Percentiles rank a stretch among this genome's conserved stretches.
Conservation (phyloP, 169 alveolate species). For the Plasmodium sp. region DNA sequence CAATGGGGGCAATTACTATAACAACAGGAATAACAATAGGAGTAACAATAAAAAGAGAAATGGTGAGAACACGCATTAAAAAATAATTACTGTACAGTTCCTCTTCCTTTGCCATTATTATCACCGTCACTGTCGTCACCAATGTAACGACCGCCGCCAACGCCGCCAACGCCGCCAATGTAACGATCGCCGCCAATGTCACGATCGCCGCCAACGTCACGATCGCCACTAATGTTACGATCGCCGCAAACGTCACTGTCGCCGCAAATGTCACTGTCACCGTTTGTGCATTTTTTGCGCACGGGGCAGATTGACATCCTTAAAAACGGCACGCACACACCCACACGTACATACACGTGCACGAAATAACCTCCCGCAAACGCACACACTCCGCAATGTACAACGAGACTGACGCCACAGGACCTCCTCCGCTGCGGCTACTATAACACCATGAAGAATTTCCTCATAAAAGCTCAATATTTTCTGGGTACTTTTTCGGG, state of each 20-base stretch:
- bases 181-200: neutral
- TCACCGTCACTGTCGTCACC: neutral
- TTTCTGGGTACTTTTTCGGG: constrained; percentile 44
- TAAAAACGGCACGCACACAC: neutral
- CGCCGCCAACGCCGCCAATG: too few species aligned
- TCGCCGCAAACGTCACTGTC: neutral
- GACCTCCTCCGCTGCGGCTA: neutral
- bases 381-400: neutral
- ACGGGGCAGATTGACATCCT: neutral
- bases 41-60: neutral
- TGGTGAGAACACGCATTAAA: neutral
- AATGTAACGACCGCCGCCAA: neutral
- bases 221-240: too few species aligned
- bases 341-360: neutral
- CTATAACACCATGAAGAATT: neutral
- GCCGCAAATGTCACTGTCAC: neutral
- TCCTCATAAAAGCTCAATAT: constrained; percentile 56
- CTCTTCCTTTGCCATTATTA: neutral
- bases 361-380: neutral
- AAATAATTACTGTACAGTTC: neutral
- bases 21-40: neutral
- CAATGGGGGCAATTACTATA: neutral
- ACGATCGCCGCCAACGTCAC: neutral
- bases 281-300: neutral
- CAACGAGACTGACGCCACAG: neutral